These are phyloP conservation scores for Phyllosticta citribraziliensis DNA, from an alignment of 2,329 filamentous ascomycete genomes.

Conservation along the genomic window DNA sequence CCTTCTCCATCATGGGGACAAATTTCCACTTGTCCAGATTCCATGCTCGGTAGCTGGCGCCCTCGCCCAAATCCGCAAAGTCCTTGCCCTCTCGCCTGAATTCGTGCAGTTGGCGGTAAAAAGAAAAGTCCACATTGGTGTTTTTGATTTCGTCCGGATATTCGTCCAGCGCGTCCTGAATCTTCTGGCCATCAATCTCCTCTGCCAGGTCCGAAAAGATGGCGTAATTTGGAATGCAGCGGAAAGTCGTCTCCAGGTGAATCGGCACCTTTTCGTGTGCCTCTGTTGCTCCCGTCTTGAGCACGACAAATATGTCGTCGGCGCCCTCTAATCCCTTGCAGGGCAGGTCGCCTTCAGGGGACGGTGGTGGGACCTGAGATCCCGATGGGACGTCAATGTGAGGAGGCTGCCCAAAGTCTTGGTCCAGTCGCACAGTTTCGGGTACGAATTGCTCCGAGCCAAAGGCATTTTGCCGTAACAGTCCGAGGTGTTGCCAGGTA, in stretches of 20 bases:
- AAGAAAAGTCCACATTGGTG: slow-evolving; percentile 40
- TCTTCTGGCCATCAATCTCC: slow-evolving; percentile 40
- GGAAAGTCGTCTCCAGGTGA: slow-evolving; percentile 48
- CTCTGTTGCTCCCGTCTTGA: slow-evolving; percentile 53
- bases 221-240: slow-evolving; percentile 46
- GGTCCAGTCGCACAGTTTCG: slow-evolving; percentile 9
- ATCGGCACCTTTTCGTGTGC: slow-evolving; percentile 47
- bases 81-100: slow-evolving; percentile 35
- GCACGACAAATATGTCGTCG: slow-evolving; percentile 47
- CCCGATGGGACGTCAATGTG: not conserved
- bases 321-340: slow-evolving; percentile 25
- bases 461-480: not conserved
- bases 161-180: slow-evolving; percentile 38
- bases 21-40: slow-evolving; percentile 51
- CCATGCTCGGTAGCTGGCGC: not conserved
- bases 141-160: slow-evolving; percentile 30
- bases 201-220: slow-evolving; percentile 53
- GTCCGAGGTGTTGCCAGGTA: slow-evolving; percentile 4
- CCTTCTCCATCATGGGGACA: slow-evolving; percentile 44
- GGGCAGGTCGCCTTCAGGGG: not conserved
- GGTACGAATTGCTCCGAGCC: slow-evolving; percentile 5
- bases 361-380: not conserved
- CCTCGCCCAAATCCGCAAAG: slow-evolving; percentile 19
- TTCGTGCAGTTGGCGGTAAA: slow-evolving; percentile 41
- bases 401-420: slow-evolving; percentile 3